Evolutionary conservation across 352 stramenopile genomes (phyloP), one percentile per base, ranked within the genome.

Genomic region (Phytophthora meadii): DNA sequence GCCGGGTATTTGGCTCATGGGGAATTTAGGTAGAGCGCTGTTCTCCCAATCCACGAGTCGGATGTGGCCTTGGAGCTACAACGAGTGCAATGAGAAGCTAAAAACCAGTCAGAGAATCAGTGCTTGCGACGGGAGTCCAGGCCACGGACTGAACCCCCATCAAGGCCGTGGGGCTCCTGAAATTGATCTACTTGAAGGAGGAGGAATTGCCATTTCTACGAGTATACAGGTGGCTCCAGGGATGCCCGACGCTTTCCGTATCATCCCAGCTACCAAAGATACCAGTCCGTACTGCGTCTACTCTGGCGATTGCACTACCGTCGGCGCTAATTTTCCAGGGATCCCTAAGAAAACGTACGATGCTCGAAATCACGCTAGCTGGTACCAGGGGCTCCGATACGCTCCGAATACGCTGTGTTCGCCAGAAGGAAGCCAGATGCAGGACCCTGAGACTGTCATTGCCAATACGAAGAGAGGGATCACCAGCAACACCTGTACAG

Each of bases 1-100:
- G 95, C 95, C 96, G 3, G 96, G 94, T 14, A 91, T 98, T 72
- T 99, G 96, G 96, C 69, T 99, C 17, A 54, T 99, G 22, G 96
- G 96, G 3, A 98, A 98, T 73, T 77, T 99, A n/a, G 95, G 93
- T 6, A 66, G 96, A 47, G 93, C 95, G 7, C 95, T 97, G 0
- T 99, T 98, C 66, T 93, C 97, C 10, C 77, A 74, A 1, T 93
- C 82, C 0, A 98, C 92, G 0, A 96, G 95, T 70, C 93, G 94
- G 58, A 91, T 98, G 61, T 99, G 96, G 96, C 96, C 96, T 0
- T 99, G 93, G 92, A 96, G 76, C 46, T 98, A 96, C 68, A 79
- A 98, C 53, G 82, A 79, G 47, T 99, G 96, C 55, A 63, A 98
- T 72, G 34, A 57, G 1, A 55, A 63, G 14, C 50, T 76, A 1